phyloP scores from a whole-genome alignment of 1,284 basidiomycete species.

The Calocybe gambosa region DNA sequence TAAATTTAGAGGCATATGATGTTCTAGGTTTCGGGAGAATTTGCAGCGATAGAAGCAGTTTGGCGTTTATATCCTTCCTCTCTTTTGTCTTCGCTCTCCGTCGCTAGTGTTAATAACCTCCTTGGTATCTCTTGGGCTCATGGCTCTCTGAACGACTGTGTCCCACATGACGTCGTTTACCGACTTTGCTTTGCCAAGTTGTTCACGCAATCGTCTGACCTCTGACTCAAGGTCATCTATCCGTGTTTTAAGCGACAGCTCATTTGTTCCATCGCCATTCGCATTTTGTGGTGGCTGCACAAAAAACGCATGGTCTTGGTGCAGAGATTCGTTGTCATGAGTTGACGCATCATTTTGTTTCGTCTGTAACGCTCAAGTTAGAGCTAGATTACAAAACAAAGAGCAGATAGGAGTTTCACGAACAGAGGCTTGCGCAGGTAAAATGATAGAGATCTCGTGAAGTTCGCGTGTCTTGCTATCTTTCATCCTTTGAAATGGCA shows the following conservation, averaged over 20 bases:
- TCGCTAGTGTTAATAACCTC: constrained; percentile 18
- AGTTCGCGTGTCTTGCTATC: constrained; percentile 59
- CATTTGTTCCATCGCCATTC: constrained; percentile 24
- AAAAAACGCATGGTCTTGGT: constrained; percentile 58
- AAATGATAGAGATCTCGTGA: constrained; percentile 60
- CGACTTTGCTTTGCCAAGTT: constrained; percentile 74
- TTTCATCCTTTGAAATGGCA: constrained; percentile 65
- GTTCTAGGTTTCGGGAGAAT: too few species aligned
- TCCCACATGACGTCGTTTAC: constrained; percentile 92
- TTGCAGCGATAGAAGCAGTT: neutral
- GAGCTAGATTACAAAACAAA: neutral
- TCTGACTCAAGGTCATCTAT: constrained; percentile 71
- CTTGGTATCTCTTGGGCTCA: constrained; percentile 33
- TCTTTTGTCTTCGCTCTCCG: constrained; percentile 30
- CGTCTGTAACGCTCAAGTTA: constrained; percentile 18
- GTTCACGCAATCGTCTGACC: constrained; percentile 54
- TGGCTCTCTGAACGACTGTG: constrained; percentile 59
- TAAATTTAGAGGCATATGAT: neutral
- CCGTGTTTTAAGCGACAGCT: constrained; percentile 41
- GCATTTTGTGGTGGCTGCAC: constrained; percentile 32
- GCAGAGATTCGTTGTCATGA: constrained; percentile 49
- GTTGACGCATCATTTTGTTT: constrained; percentile 24
- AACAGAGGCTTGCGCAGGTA: constrained; percentile 43
- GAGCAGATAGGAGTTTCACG: constrained; percentile 18
- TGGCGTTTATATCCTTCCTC: constrained; percentile 25